phyloP scores from a whole-genome alignment of 176 grass and related monocot species.

The Ananas comosus region DNA sequence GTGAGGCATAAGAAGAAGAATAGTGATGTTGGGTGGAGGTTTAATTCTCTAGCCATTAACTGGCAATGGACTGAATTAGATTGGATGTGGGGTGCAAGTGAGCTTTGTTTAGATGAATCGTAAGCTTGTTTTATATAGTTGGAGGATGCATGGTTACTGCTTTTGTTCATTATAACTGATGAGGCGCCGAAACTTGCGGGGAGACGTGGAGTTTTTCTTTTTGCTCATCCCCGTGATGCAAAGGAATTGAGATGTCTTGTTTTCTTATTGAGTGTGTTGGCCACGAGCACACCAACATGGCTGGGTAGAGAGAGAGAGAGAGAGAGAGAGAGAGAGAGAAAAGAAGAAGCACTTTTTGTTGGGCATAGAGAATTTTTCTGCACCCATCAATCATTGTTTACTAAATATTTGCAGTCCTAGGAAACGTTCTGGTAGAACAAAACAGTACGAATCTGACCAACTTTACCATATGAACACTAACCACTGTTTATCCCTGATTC shows the following conservation, averaged over 20 bases:
- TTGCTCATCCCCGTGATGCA: neutral
- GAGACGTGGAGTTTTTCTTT: neutral
- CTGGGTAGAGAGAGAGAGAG: neutral
- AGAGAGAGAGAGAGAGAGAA: neutral
- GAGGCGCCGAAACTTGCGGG: neutral
- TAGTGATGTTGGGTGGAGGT: neutral
- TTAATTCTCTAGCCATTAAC: constrained; percentile 12
- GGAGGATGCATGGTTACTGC: neutral
- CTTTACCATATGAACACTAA: no score
- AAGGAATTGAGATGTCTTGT: neutral
- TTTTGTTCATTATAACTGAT: neutral
- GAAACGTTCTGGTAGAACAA: no score
- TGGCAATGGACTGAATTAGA: neutral
- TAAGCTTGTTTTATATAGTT: neutral
- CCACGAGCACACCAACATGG: neutral
- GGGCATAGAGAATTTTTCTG: no score
- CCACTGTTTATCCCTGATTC: no score
- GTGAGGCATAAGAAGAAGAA: constrained; percentile 1
- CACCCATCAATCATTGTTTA: no score
- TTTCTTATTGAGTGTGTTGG: constrained; percentile 1
- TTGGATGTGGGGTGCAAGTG: neutral
- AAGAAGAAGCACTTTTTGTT: neutral
- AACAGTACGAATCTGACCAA: no score
- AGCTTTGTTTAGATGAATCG: neutral
- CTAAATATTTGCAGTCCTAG: no score